Evolutionary conservation across 179 eudicot species (phyloP), one percentile per base, ranked within the genome.

Genomic region (Spergularia azorica): DNA sequence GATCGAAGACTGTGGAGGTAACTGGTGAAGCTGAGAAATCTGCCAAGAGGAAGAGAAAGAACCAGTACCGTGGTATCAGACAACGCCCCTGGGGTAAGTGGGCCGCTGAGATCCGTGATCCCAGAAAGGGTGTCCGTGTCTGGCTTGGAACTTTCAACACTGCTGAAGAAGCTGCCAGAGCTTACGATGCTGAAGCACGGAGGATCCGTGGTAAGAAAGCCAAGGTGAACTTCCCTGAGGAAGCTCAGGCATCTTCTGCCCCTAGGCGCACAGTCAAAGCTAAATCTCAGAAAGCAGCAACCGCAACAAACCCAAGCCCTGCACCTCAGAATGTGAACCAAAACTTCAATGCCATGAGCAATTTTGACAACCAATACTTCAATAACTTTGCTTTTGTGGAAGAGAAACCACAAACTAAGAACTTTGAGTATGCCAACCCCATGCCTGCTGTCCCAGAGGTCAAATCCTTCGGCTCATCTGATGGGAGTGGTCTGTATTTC

Each of bases 51-150:
- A 94, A 92, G 89, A 88, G 95, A 79, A 93, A 94, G 90, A 90
- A 89, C 74, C 93, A 93, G 75, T 96, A 87, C 76, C 87, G 99
- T 66, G 99, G 99, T 6, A 96, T 96, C 73, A 87, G 99, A 18
- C 98, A 94, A 67, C 98, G 99, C 51, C 97, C 99, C 39, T 96
- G 99, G 99, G 99, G 98, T 38, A 96, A 96, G 79, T 96, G 99
- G 99, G 99, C 99, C 43, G 99, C 99, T 81, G 99, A 96, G 87
- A 96, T 96, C 64, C 99, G 99, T 74, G 98, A 96, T 74, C 99
- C 98, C 0, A 82, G 90, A 67, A 96, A 96, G 82, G 99, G 99
- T 8, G 94, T 91, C 26, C 84, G 99, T 1, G 98, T 91, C 17
- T 96, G 98, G 99, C 98, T 96, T 9, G 99, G 98, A 62, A 96